Percentiles rank a stretch among this genome's conserved stretches.
Evolutionary conservation across 2,329 filamentous ascomycete species (phyloP).

Genomic region (Pseudogymnoascus sp.): DNA sequence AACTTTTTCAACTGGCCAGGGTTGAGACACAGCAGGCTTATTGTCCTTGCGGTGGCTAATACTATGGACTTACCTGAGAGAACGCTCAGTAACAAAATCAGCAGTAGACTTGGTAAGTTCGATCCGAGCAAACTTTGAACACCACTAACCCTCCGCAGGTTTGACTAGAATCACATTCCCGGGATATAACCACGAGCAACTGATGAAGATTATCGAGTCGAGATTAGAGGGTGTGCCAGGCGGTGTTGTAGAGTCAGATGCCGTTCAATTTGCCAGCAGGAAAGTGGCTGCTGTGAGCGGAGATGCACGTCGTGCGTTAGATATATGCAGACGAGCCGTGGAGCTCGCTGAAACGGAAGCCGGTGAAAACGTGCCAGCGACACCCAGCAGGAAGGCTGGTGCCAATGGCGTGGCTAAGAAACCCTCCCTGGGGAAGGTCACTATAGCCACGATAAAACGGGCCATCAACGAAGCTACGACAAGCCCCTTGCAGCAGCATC

Average conservation of each 20-base stretch:
- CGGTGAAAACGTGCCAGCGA: slow-evolving; percentile 35
- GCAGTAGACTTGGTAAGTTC: slow-evolving; percentile 59
- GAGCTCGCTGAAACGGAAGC: slow-evolving; percentile 80
- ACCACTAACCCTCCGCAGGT: slow-evolving; percentile 34
- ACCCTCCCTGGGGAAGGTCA: slow-evolving; percentile 52
- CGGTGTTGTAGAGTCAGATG: slow-evolving; percentile 84
- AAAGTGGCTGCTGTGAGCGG: slow-evolving; percentile 96
- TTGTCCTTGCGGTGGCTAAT: slow-evolving; percentile 94
- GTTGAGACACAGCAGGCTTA: slow-evolving; percentile 79
- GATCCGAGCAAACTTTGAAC: not conserved
- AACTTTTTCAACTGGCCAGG: slow-evolving; percentile 99
- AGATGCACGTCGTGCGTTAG: slow-evolving; percentile 82
- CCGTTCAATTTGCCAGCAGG: slow-evolving; percentile 88
- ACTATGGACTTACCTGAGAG: slow-evolving; percentile 97
- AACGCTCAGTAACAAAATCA: slow-evolving; percentile 97
- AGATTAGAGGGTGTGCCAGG: slow-evolving; percentile 80
- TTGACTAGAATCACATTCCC: slow-evolving; percentile 94
- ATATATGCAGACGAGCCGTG: slow-evolving; percentile 91
- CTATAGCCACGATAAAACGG: slow-evolving; percentile 84
- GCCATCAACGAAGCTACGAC: slow-evolving; percentile 93
- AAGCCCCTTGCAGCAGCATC: slow-evolving; percentile 81
- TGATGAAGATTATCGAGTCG: slow-evolving; percentile 97
- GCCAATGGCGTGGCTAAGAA: slow-evolving; percentile 21
- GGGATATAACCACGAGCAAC: slow-evolving; percentile 91
- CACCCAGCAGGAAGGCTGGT: slow-evolving; percentile 51